Percentiles rank a stretch among this genome's conserved stretches.
Conservation (phyloP, 768 basidiomycete species). For the Lactifluus rugatus region DNA sequence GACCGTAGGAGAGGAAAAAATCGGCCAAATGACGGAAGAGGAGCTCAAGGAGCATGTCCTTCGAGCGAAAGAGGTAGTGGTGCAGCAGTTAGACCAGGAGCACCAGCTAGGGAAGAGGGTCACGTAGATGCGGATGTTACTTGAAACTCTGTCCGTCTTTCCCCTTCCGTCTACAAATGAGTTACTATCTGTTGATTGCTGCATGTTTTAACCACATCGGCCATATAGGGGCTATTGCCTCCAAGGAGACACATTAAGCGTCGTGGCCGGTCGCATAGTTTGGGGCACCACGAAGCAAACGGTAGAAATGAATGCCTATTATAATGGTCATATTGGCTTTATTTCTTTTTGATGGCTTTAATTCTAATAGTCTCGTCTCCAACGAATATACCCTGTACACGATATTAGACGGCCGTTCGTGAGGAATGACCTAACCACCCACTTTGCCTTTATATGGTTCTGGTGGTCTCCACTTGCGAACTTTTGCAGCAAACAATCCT, state of each 20-base stretch:
- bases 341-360: slow-evolving; percentile 94
- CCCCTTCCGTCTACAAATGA: background rate
- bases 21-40: slow-evolving; percentile 23
- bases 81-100: background rate
- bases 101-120: background rate
- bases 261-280: background rate
- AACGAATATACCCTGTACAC: slow-evolving; percentile 76
- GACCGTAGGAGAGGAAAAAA: slow-evolving; percentile 36
- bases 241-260: background rate
- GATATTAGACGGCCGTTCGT: slow-evolving; percentile 7
- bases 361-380: slow-evolving; percentile 88
- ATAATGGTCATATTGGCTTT: slow-evolving; percentile 27
- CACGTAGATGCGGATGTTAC: background rate
- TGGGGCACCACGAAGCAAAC: background rate
- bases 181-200: background rate
- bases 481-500: slow-evolving; percentile 80
- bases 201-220: background rate
- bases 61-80: slow-evolving; percentile 6
- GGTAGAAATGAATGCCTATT: background rate
- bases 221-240: background rate
- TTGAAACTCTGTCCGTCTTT: background rate
- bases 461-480: slow-evolving; percentile 76
- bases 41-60: slow-evolving; percentile 14
- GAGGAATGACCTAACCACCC: slow-evolving; percentile 24
- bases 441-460: slow-evolving; percentile 99